A percentile compares a stretch with the other conserved stretches of the same genome.
Evolutionary conservation across 495 filamentous ascomycete species (phyloP).

Genomic region (Podospora anserina): DNA sequence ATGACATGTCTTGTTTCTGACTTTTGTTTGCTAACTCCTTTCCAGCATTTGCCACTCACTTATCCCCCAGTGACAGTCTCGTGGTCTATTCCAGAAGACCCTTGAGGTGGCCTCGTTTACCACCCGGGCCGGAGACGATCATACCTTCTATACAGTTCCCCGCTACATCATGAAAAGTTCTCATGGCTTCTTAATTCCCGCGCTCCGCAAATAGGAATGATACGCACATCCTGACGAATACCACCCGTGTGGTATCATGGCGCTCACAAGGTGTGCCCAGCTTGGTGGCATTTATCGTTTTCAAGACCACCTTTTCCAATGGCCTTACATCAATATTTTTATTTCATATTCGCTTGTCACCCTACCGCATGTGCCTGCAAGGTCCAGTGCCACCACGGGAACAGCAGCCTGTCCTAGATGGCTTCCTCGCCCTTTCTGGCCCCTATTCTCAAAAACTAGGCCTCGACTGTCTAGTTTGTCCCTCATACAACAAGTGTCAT

Average conservation of each 20-base stretch:
- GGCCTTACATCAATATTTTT: conserved; percentile 7
- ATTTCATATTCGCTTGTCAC: conserved; percentile 20
- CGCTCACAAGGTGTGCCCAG: neutral
- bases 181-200: neutral
- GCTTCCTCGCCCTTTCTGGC: neutral
- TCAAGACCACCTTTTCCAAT: conserved; percentile 19
- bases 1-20: no score
- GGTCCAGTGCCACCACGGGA: conserved; percentile 14
- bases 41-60: neutral
- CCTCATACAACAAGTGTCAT: neutral
- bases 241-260: neutral
- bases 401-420: conserved; percentile 17
- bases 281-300: neutral
- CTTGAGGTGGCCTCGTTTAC: neutral
- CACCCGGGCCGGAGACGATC: neutral
- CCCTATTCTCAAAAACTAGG: conserved; percentile 13
- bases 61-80: neutral
- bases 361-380: conserved; percentile 23
- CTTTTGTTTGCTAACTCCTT: neutral
- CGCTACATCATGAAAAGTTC: neutral
- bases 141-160: neutral
- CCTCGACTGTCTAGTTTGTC: neutral
- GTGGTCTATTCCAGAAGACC: neutral
- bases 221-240: neutral
- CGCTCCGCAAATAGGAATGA: neutral